These are phyloP conservation scores for Malbranchea zuffiana DNA, from an alignment of 2,329 filamentous ascomycete genomes.

Conservation along the genomic window DNA sequence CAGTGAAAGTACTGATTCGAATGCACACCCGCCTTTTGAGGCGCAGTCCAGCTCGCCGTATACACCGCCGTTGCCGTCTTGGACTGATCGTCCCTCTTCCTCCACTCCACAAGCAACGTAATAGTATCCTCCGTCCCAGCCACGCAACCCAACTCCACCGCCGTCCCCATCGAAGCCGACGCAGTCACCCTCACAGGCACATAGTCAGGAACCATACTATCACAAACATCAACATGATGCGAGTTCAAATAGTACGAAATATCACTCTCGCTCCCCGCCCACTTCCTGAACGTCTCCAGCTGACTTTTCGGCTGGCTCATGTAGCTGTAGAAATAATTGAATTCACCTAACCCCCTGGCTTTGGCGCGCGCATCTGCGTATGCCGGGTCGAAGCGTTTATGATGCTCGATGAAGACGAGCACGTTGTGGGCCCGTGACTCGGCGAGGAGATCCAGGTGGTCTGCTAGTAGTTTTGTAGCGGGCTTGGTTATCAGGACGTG, in stretches of 20 bases:
- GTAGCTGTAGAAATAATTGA: constrained; percentile 98
- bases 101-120: constrained; percentile 80
- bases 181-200: constrained; percentile 68
- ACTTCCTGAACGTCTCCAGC: constrained; percentile 87
- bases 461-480: constrained; percentile 69
- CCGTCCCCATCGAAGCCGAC: constrained; percentile 67
- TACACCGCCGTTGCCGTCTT: constrained; percentile 80
- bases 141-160: constrained; percentile 66
- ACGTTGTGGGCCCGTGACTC: constrained; percentile 64
- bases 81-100: constrained; percentile 54
- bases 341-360: constrained; percentile 69
- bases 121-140: constrained; percentile 85
- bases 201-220: constrained; percentile 80
- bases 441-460: constrained; percentile 66
- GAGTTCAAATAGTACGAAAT: constrained; percentile 95
- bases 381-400: constrained; percentile 90
- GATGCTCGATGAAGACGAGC: constrained; percentile 88
- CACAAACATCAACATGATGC: constrained; percentile 86
- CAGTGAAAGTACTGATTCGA: constrained; percentile 95
- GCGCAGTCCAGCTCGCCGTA: constrained; percentile 89
- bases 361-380: constrained; percentile 79
- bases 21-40: constrained; percentile 86
- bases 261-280: constrained; percentile 84
- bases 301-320: constrained; percentile 90
- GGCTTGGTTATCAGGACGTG: constrained; percentile 94